phyloP scores from a whole-genome alignment of 2,329 filamentous ascomycete genomes.

The Colletotrichum karsti region DNA sequence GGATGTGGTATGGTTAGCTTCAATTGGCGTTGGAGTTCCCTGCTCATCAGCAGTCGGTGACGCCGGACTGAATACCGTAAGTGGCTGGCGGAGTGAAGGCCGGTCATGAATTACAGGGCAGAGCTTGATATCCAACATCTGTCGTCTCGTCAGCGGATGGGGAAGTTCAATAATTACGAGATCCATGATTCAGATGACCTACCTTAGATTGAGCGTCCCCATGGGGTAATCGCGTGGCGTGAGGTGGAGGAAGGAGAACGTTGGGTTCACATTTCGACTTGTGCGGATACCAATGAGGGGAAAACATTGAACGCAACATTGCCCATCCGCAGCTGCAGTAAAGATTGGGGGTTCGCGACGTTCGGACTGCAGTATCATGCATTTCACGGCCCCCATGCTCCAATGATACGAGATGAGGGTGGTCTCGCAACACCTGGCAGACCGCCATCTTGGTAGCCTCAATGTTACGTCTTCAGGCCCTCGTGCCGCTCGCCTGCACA shows the following conservation, averaged over 20 bases:
- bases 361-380: too few species aligned
- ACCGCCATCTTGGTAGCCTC: background rate
- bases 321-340: too few species aligned
- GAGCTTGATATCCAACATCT: background rate
- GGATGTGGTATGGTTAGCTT: background rate
- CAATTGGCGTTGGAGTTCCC: background rate
- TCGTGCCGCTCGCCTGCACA: too few species aligned
- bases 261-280: background rate
- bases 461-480: too few species aligned
- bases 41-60: background rate
- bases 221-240: conserved; percentile 11
- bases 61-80: background rate
- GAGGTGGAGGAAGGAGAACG: background rate
- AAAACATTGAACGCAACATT: too few species aligned
- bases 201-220: background rate
- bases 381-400: too few species aligned
- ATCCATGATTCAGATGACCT: background rate
- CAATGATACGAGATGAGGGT: too few species aligned
- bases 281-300: background rate
- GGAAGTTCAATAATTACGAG: background rate
- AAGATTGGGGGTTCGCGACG: too few species aligned
- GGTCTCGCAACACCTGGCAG: too few species aligned
- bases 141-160: background rate
- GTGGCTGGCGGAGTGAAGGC: background rate
- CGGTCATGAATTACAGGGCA: background rate